Percentiles rank a stretch among this genome's conserved stretches.
Evolutionary conservation across 129 eudicot genomes (phyloP).

Genomic region (Saussurea involucrata): DNA sequence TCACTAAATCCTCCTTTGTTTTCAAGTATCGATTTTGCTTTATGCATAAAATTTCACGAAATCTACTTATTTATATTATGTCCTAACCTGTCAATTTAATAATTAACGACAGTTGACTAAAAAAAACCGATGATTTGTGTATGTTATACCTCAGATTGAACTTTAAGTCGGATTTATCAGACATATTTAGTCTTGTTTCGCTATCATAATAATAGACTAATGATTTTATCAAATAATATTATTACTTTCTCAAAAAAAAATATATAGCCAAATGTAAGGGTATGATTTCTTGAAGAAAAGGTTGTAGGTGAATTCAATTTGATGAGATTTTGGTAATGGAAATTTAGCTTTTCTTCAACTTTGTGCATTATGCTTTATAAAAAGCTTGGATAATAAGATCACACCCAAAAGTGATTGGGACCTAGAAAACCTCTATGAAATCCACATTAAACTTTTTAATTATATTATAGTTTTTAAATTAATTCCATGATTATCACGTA

Average conservation of each 20-base stretch:
- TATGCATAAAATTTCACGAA: not conserved
- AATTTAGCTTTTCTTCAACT: slow-evolving; percentile 18
- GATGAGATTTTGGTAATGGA: slow-evolving; percentile 21
- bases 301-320: slow-evolving; percentile 23
- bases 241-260: not conserved
- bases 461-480: not conserved
- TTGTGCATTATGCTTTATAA: slow-evolving; percentile 14
- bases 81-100: not conserved
- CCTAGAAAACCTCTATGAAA: not conserved
- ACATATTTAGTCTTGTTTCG: not conserved
- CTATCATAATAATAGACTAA: too few relatives aligned
- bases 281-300: not conserved
- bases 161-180: not conserved
- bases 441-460: not conserved
- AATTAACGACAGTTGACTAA: not conserved
- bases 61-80: not conserved
- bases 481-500: not conserved
- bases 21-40: not conserved
- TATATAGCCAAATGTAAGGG: slow-evolving; percentile 11
- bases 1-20: not conserved
- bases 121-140: too few relatives aligned
- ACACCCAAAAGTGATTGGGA: slow-evolving; percentile 23
- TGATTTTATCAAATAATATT: too few relatives aligned
- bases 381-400: slow-evolving; percentile 34
- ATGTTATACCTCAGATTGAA: not conserved